A percentile compares a stretch with the other conserved stretches of the same genome.
Evolutionary conservation across 306 rosid genomes (phyloP).

Genomic region (Vigna unguiculata): DNA sequence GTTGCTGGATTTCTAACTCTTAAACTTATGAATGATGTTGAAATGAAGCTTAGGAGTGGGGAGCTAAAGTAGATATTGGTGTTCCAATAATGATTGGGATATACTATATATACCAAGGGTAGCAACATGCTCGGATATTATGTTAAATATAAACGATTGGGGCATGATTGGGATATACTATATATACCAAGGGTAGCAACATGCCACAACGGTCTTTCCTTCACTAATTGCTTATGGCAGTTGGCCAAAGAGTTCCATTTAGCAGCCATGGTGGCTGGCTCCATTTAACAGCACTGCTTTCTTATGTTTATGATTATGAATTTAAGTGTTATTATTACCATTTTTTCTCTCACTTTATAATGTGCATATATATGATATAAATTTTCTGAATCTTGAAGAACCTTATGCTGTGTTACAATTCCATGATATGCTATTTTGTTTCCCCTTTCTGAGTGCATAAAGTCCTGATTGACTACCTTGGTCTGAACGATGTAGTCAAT

Average conservation of each 20-base stretch:
- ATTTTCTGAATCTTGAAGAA: not conserved
- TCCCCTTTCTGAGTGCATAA: not conserved
- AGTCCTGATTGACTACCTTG: not conserved
- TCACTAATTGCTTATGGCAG: too few relatives aligned
- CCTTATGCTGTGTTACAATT: not conserved
- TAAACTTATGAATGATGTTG: conserved; percentile 6
- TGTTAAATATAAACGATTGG: conserved; percentile 11
- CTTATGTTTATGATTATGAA: not conserved
- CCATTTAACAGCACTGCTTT: not conserved
- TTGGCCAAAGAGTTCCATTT: too few relatives aligned
- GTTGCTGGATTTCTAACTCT: not conserved
- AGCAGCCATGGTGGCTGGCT: too few relatives aligned
- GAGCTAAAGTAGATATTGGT: not conserved
- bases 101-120: not conserved
- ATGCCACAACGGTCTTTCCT: too few relatives aligned
- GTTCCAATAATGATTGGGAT: too few relatives aligned
- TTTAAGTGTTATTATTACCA: not conserved
- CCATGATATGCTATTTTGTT: not conserved
- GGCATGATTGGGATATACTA: too few relatives aligned
- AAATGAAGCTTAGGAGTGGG: conserved; percentile 4
- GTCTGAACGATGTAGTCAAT: conserved; percentile 19
- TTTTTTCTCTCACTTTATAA: not conserved
- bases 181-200: too few relatives aligned
- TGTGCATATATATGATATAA: not conserved
- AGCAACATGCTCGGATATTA: not conserved